Conservation (phyloP, 129 eudicot genomes). For the sunflower (Helianthus annuus) region DNA sequence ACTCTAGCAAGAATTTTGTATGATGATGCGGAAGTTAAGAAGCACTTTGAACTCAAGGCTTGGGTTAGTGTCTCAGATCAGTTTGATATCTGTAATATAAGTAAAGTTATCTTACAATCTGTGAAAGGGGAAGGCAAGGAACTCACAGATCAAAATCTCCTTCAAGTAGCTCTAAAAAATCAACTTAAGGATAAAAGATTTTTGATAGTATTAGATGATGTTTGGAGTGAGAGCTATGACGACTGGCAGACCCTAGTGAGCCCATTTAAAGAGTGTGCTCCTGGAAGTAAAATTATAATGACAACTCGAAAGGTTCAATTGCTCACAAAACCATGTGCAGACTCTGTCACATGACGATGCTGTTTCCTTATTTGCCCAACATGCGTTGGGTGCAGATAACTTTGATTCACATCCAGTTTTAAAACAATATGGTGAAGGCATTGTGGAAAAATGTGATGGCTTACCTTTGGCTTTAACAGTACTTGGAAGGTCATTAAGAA, state of each 20-base stretch:
- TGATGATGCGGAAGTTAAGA: background rate
- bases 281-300: background rate
- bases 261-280: background rate
- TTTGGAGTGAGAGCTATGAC: too few relatives aligned
- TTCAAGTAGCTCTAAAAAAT: background rate
- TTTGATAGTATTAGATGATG: too few relatives aligned
- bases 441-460: too few relatives aligned
- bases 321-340: background rate
- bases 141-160: background rate
- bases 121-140: background rate
- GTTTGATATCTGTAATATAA: background rate
- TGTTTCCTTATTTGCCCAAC: background rate
- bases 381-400: background rate
- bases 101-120: background rate
- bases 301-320: background rate
- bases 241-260: background rate
- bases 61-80: too few relatives aligned
- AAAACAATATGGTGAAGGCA: too few relatives aligned
- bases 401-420: background rate
- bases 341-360: background rate
- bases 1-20: background rate
- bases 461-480: too few relatives aligned
- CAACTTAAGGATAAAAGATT: background rate
- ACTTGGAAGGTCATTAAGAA: background rate
- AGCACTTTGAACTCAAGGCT: too few relatives aligned